Base-by-base conservation (phyloP, 495 filamentous ascomycete genomes). In the Penicillium taxi region DNA sequence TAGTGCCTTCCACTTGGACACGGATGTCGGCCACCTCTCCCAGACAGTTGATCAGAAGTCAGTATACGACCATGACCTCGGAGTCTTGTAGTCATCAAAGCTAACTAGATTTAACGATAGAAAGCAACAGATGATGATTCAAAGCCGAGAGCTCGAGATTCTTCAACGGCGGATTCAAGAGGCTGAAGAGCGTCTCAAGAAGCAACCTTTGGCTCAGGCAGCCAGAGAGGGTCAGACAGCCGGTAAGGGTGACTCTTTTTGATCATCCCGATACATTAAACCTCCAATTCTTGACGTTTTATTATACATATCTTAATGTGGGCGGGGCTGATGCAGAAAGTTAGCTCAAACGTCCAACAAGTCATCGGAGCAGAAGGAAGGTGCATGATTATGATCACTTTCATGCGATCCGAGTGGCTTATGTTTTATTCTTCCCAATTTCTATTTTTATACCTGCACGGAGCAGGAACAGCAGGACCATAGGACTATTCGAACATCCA, bases 21-120 rank as follows among this genome's bases (percentile, higher is more conserved):
- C 80, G 52, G 78, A 77, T 46, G 64, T 95, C 41, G 78, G 83
- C 48, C 74, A 84, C 41, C 72, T 96, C 15, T 75, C 81, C 38
- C 73, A 81, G 49, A 77, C 79, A 37, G 77, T 94, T 27, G 79
- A 93, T 55, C 78, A 86, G 58, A 90, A 89, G 89, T 96, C 72
- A 55, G 81, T 56, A 26, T 12, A 21, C 24, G 14, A 18, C 18
- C 2, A 15, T 15, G 19, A 22, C 26, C 26, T 29, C 26, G 26
- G 16, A 12, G 1, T n/a, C 9, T 11, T 5, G n/a, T 29, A 9
- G 6, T 9, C 7, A 11, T 23, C 27, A 5, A 12, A 16, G 29
- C 37, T 33, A 35, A 32, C 27, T 14, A 35, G 16, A 20, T 13
- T 9, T 14, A 11, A 16, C 9, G n/a, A 28, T 35, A 74, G 70